phyloP scores from a whole-genome alignment of 306 rosid species.

The Canavalia gladiata region DNA sequence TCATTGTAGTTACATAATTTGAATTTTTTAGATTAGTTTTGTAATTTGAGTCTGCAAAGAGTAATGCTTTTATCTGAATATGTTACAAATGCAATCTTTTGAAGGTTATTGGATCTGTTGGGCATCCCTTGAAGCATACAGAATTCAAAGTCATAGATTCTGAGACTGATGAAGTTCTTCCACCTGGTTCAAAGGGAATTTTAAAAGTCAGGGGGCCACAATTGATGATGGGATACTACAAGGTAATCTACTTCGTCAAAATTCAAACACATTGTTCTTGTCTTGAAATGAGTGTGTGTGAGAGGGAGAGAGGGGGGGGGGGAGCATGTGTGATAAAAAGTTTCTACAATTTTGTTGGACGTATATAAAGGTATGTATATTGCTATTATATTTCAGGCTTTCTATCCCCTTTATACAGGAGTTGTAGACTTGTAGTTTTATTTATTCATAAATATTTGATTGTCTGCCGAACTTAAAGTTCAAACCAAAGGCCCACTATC shows the following conservation, averaged over 20 bases:
- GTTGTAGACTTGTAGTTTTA: slow-evolving; percentile 9
- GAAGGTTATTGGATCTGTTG: slow-evolving; percentile 95
- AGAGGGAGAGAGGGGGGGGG: neutral
- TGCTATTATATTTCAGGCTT: slow-evolving; percentile 8
- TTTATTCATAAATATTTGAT: slow-evolving; percentile 16
- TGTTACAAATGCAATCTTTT: slow-evolving; percentile 56
- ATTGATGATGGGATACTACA: slow-evolving; percentile 93
- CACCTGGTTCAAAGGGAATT: slow-evolving; percentile 85
- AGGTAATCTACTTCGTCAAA: slow-evolving; percentile 63
- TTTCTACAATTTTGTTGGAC: slow-evolving; percentile 19
- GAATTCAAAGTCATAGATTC: slow-evolving; percentile 79
- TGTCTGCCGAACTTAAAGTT: slow-evolving; percentile 33
- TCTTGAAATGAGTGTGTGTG: slow-evolving; percentile 7
- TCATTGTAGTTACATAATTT: slow-evolving; percentile 23
- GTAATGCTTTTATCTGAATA: slow-evolving; percentile 53
- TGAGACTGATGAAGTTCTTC: slow-evolving; percentile 79
- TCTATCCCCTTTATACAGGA: slow-evolving; percentile 5
- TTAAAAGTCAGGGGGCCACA: slow-evolving; percentile 84
- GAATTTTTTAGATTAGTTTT: slow-evolving; percentile 31
- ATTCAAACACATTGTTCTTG: slow-evolving; percentile 1
- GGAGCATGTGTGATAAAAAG: neutral
- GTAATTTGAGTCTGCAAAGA: slow-evolving; percentile 36
- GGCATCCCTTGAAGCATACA: slow-evolving; percentile 81
- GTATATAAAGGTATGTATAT: neutral
- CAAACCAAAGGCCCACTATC: slow-evolving; percentile 22